phyloP scores from a whole-genome alignment of 1,284 basidiomycete genomes.

The Ganoderma meredithae region DNA sequence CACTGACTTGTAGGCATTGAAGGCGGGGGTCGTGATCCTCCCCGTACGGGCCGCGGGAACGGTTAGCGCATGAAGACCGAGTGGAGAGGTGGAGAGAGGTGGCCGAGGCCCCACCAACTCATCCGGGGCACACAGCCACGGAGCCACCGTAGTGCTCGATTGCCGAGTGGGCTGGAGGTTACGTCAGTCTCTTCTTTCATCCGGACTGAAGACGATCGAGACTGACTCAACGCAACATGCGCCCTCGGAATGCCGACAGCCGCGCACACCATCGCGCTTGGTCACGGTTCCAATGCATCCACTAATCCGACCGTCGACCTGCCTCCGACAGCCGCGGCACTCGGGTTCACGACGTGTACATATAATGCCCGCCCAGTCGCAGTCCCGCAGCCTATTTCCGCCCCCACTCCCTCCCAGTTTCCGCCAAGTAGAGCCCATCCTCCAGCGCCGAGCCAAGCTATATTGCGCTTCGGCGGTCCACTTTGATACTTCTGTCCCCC shows the following conservation, averaged over 20 bases:
- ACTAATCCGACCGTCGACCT: not conserved
- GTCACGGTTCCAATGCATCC: conserved; percentile 17
- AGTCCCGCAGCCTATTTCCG: not conserved
- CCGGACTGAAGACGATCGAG: not conserved
- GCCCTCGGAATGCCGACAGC: conserved; percentile 20
- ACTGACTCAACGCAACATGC: conserved; percentile 15
- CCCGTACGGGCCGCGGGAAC: not conserved
- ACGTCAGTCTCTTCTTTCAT: conserved; percentile 11
- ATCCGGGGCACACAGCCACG: conserved; percentile 5
- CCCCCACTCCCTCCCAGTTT: not conserved
- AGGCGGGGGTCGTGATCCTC: not conserved
- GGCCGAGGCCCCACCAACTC: not conserved
- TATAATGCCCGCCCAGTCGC: conserved; percentile 4
- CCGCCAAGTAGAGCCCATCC: not conserved
- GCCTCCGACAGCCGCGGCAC: conserved; percentile 14
- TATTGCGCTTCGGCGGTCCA: not conserved
- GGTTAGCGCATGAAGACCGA: not conserved
- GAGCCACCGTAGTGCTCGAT: not conserved
- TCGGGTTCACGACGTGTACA: conserved; percentile 3
- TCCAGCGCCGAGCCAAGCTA: not conserved
- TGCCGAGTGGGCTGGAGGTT: conserved; percentile 8
- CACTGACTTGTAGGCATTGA: not conserved
- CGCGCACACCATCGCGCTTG: conserved; percentile 24
- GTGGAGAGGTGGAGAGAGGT: not conserved
- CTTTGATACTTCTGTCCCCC: not conserved